Conservation (phyloP, 345 rosid species). For the Anastatica hierochuntica region DNA sequence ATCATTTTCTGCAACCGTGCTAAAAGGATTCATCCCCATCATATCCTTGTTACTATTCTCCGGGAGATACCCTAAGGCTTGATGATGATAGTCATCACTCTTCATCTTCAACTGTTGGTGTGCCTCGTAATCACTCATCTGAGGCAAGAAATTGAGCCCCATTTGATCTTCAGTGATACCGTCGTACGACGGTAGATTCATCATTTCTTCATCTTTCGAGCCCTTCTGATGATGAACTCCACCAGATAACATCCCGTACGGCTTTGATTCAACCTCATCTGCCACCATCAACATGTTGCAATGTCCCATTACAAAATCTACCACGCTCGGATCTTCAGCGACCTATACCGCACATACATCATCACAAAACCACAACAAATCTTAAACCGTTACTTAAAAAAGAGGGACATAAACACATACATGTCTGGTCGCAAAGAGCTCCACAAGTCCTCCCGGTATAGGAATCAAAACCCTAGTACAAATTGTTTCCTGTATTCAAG, state of each 20-base stretch:
- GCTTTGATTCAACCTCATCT: constrained; percentile 29
- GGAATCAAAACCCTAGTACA: constrained; percentile 87
- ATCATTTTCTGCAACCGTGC: constrained; percentile 24
- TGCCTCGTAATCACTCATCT: constrained; percentile 26
- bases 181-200: constrained; percentile 32
- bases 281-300: constrained; percentile 42
- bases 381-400: too few species aligned
- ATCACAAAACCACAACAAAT: neutral
- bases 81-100: constrained; percentile 21
- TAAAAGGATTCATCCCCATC: constrained; percentile 25
- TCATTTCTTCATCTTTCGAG: constrained; percentile 25
- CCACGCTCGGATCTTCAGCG: constrained; percentile 54
- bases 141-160: constrained; percentile 41
- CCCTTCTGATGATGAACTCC: constrained; percentile 20
- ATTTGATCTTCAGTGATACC: constrained; percentile 35
- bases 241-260: constrained; percentile 15
- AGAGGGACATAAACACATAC: constrained; percentile 24
- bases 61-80: constrained; percentile 20
- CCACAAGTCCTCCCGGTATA: constrained; percentile 65
- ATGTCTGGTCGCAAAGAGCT: constrained; percentile 66
- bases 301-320: constrained; percentile 52
- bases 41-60: constrained; percentile 22
- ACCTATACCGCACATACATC: constrained; percentile 33
- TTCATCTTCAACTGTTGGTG: constrained; percentile 27
- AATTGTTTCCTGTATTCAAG: constrained; percentile 41